Percentiles rank a stretch among this genome's conserved stretches.
Evolutionary conservation across 495 filamentous ascomycete species (phyloP).

Genomic region (Lasiosphaeria hispida): DNA sequence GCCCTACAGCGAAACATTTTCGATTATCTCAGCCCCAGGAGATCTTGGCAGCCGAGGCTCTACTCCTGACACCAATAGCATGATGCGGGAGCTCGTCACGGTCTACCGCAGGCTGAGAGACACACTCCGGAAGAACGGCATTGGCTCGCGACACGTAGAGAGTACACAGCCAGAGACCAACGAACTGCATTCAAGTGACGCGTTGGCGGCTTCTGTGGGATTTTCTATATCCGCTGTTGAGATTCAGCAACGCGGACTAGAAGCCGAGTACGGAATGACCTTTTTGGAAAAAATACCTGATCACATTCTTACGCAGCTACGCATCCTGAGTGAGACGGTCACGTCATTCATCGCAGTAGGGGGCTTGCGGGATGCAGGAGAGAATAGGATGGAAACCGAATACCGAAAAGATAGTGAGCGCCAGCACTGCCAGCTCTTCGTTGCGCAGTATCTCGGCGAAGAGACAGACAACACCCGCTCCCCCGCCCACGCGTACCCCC

Average conservation of each 20-base stretch:
- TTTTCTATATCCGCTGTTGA: slow-evolving; percentile 88
- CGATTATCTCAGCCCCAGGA: slow-evolving; percentile 25
- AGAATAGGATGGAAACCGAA: slow-evolving; percentile 63
- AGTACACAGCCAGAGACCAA: slow-evolving; percentile 21
- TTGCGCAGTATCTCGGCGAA: slow-evolving; percentile 48
- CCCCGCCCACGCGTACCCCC: slow-evolving; percentile 51
- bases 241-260: slow-evolving; percentile 85
- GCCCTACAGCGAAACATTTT: slow-evolving; percentile 31
- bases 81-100: slow-evolving; percentile 69
- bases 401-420: slow-evolving; percentile 66
- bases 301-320: slow-evolving; percentile 80
- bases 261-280: slow-evolving; percentile 69
- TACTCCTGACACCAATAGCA: slow-evolving; percentile 35
- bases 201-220: slow-evolving; percentile 70
- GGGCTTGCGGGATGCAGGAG: slow-evolving; percentile 55
- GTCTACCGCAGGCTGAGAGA: slow-evolving; percentile 79
- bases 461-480: slow-evolving; percentile 24
- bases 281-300: slow-evolving; percentile 83
- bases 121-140: slow-evolving; percentile 69
- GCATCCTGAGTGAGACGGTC: slow-evolving; percentile 84
- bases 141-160: slow-evolving; percentile 47
- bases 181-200: slow-evolving; percentile 60
- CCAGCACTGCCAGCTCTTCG: slow-evolving; percentile 77
- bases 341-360: slow-evolving; percentile 80
- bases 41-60: slow-evolving; percentile 14